These are phyloP conservation scores for Krasilnikovozyma curviuscula DNA, from an alignment of 768 basidiomycete species.

Conservation along the genomic window DNA sequence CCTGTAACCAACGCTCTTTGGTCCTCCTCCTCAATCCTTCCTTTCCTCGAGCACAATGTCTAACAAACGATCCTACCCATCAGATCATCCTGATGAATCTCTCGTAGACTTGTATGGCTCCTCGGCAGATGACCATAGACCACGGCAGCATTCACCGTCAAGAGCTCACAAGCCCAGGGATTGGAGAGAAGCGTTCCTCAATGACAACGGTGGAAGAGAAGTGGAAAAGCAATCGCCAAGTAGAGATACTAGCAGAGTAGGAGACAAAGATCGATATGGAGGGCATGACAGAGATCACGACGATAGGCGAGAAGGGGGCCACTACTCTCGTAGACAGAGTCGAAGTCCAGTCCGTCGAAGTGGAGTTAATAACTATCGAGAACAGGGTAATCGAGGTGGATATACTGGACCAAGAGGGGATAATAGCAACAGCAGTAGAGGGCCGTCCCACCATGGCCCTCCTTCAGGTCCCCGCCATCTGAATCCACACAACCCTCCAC, in stretches of 20 bases:
- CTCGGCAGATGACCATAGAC: too few species aligned
- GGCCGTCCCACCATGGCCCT: neutral
- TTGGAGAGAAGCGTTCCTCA: conserved; percentile 5
- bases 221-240: too few species aligned
- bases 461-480: neutral
- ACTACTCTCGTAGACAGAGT: neutral
- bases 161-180: conserved; percentile 8
- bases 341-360: neutral
- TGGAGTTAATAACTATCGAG: neutral
- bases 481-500: neutral
- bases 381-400: neutral
- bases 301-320: neutral
- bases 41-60: too few species aligned
- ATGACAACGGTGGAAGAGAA: conserved; percentile 1
- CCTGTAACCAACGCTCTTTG: too few species aligned
- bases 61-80: too few species aligned
- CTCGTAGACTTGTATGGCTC: too few species aligned
- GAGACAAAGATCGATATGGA: neutral
- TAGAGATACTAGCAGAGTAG: neutral
- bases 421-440: neutral
- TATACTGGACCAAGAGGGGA: neutral
- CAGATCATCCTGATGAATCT: too few species aligned
- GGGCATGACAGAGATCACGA: neutral
- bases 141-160: too few species aligned
- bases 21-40: too few species aligned